Conservation (phyloP, 2,329 filamentous ascomycete genomes). For the Torrubiellomyces zombiae region DNA sequence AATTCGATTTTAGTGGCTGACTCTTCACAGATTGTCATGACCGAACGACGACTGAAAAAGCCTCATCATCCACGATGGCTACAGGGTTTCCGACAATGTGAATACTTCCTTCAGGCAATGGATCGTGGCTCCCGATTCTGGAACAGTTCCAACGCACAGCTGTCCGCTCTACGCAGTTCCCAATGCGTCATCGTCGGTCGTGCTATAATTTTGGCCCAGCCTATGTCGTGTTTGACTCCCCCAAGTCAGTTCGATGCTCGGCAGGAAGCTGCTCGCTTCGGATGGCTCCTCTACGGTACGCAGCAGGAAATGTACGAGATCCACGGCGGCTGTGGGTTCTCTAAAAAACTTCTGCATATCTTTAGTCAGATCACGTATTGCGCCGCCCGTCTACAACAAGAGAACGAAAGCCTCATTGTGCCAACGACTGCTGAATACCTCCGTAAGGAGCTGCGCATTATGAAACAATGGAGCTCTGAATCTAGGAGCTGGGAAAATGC, state of each 20-base stretch:
- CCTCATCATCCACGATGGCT: slow-evolving; percentile 19
- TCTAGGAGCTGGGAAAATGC: slow-evolving; percentile 9
- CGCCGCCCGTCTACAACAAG: slow-evolving; percentile 16
- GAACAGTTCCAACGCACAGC: slow-evolving; percentile 16
- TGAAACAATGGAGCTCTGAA: slow-evolving; percentile 20
- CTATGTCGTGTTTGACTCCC: slow-evolving; percentile 17
- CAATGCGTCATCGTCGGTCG: slow-evolving; percentile 23
- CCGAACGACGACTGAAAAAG: slow-evolving; percentile 18
- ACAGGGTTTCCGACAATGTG: slow-evolving; percentile 18
- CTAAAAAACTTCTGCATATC: slow-evolving; percentile 19
- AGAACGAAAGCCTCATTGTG: slow-evolving; percentile 14
- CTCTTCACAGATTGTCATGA: slow-evolving; percentile 18
- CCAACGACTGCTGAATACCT: slow-evolving; percentile 15
- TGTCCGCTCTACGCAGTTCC: slow-evolving; percentile 17
- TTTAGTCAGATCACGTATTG: slow-evolving; percentile 22
- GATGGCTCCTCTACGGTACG: slow-evolving; percentile 21
- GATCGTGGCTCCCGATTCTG: slow-evolving; percentile 21
- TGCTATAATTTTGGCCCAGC: slow-evolving; percentile 21
- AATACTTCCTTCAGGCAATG: slow-evolving; percentile 17
- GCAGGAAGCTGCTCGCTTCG: slow-evolving; percentile 16
- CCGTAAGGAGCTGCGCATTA: slow-evolving; percentile 10
- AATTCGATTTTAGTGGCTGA: neutral
- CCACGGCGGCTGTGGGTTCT: slow-evolving; percentile 25
- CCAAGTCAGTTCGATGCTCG: slow-evolving; percentile 12
- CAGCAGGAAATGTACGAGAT: slow-evolving; percentile 18